Evolutionary conservation across 2,329 filamentous ascomycete species (phyloP).

Genomic region (Fusarium penzigii): DNA sequence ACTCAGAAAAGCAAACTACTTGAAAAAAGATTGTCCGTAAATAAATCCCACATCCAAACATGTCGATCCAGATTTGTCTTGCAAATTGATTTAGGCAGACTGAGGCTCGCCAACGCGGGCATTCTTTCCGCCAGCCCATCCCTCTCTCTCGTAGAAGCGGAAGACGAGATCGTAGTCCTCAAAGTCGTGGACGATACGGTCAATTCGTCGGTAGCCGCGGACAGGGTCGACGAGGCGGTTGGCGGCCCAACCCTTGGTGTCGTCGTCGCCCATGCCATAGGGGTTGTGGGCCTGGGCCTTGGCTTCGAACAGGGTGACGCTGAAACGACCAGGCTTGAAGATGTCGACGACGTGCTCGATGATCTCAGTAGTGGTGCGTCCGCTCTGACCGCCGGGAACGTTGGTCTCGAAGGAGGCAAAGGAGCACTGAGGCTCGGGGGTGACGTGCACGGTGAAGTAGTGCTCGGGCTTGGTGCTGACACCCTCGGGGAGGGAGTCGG

Average conservation of each 20-base stretch:
- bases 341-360: conserved; percentile 93
- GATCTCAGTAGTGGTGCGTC: conserved; percentile 85
- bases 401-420: conserved; percentile 99
- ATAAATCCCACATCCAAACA: not conserved
- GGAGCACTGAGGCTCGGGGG: conserved; percentile 93
- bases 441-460: conserved; percentile 99
- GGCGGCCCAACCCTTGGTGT: conserved; percentile 37
- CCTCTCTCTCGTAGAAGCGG: conserved; percentile 91
- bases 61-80: not conserved
- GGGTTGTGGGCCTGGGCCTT: conserved; percentile 58
- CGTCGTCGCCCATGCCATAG: conserved; percentile 44
- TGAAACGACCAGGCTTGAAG: conserved; percentile 97
- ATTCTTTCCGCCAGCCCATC: conserved; percentile 60
- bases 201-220: conserved; percentile 82
- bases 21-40: not conserved
- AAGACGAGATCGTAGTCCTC: conserved; percentile 98
- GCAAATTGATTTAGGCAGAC: conserved; percentile 12
- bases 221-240: conserved; percentile 72
- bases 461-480: conserved; percentile 62
- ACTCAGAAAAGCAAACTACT: not conserved
- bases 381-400: conserved; percentile 84
- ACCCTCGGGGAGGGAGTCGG: conserved; percentile 46
- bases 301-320: conserved; percentile 92
- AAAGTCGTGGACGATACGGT: conserved; percentile 95
- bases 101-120: conserved; percentile 57